Evolutionary conservation across 495 filamentous ascomycete genomes (phyloP), one percentile per base, ranked within the genome.

Genomic region (Endocarpon pusillum): DNA sequence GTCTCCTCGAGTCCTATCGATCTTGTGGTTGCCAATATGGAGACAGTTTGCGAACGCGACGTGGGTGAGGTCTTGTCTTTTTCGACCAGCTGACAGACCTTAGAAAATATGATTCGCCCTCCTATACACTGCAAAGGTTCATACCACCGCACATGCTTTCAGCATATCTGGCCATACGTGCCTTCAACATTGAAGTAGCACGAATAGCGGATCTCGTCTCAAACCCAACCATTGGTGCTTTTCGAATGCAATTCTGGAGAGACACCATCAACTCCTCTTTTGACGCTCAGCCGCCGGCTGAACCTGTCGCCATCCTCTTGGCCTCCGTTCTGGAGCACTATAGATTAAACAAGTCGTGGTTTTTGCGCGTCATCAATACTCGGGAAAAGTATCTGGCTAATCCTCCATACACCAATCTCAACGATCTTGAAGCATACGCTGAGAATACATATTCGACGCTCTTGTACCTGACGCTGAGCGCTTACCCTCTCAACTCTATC

Each of bases 231-330:
- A 75, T 94, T 32, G 89, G 81, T 10, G 63, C 72, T 12, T 71
- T 94, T 64, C 83, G 89, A 26, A 76, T 91, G 43, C 81, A 93
- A 54, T 96, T 94, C 64, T 94, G 91, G 84, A 71, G 78, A 19
- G 86, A 94, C 44, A 66, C 79, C 16, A 55, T 96, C 19, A 66
- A 70, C n/a, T 69, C 70, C 21, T 71, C 75, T 2, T 73, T 91
- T 21, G 61, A 73, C n/a, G 73, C 73, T 21, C 57, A 61, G 1
- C 83, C 84, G 6, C 83, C 84, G 0, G 82, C 86, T 44, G 82
- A 96, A 48, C 89, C 89, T 17, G 80, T 93, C 22, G 78, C 84
- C n/a, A 68, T 91, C 32, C 61, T 96, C 21, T 64, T 97, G 1
- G 62, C 78, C 35, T 64, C 73, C 30, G 80, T 76, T 21, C 64